Conservation (phyloP, 805 yeast genomes). For the Wickerhamiella azymoides region DNA sequence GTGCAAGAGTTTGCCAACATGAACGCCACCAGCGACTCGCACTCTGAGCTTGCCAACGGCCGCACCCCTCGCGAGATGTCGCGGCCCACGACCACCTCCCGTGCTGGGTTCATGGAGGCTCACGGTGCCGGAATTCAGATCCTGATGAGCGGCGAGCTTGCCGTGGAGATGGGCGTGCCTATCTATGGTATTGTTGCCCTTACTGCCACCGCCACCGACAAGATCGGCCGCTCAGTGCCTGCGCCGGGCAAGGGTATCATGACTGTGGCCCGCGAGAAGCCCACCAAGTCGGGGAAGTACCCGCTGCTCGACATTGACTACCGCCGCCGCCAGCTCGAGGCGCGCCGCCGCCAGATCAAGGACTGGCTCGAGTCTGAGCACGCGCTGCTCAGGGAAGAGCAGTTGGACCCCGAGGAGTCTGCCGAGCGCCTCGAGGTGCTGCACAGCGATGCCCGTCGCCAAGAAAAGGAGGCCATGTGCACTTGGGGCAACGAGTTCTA, state of each 20-base stretch:
- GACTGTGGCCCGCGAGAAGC: slow-evolving; percentile 83
- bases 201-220: slow-evolving; percentile 95
- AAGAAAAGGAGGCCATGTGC: slow-evolving; percentile 74
- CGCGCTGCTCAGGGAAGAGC: slow-evolving; percentile 42
- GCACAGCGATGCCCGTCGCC: slow-evolving; percentile 68
- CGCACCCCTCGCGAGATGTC: slow-evolving; percentile 98
- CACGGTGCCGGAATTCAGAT: slow-evolving; percentile 99
- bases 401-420: slow-evolving; percentile 38
- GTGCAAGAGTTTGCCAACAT: slow-evolving; percentile 95
- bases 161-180: slow-evolving; percentile 97
- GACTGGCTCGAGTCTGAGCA: slow-evolving; percentile 78
- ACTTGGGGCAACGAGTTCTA: slow-evolving; percentile 95
- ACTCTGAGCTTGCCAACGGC: slow-evolving; percentile 82
- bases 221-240: slow-evolving; percentile 97
- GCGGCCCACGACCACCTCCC: slow-evolving; percentile 90
- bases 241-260: slow-evolving; percentile 99
- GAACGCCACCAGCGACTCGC: slow-evolving; percentile 92
- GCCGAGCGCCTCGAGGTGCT: slow-evolving; percentile 81
- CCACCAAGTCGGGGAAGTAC: slow-evolving; percentile 55
- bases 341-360: slow-evolving; percentile 63
- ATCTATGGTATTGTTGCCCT: slow-evolving; percentile 88
- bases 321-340: slow-evolving; percentile 80
- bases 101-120: slow-evolving; percentile 98
- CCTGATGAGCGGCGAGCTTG: slow-evolving; percentile 88
- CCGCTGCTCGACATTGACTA: slow-evolving; percentile 76